phyloP scores from a whole-genome alignment of 345 rosid species.

The Erucastrum elatum region DNA sequence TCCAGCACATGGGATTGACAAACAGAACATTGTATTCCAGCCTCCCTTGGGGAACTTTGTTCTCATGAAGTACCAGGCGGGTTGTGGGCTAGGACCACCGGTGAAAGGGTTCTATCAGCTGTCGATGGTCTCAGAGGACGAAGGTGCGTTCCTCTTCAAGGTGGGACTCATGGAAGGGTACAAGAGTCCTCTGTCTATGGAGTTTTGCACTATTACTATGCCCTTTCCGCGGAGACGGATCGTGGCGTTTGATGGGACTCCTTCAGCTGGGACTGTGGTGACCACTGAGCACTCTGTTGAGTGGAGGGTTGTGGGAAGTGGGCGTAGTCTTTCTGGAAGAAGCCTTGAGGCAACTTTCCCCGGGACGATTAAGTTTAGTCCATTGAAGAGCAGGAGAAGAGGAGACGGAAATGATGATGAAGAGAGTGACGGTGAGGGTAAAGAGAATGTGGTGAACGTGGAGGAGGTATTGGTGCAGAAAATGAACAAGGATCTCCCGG shows the following conservation, averaged over 20 bases:
- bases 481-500: slow-evolving; percentile 82
- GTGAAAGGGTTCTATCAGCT: slow-evolving; percentile 89
- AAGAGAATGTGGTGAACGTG: slow-evolving; percentile 61
- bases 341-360: slow-evolving; percentile 85
- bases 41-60: slow-evolving; percentile 85
- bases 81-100: slow-evolving; percentile 77
- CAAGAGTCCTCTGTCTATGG: slow-evolving; percentile 80
- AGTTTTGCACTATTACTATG: slow-evolving; percentile 85
- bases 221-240: slow-evolving; percentile 88
- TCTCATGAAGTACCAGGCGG: slow-evolving; percentile 80
- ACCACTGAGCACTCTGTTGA: slow-evolving; percentile 81
- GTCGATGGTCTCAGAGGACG: slow-evolving; percentile 96
- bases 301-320: slow-evolving; percentile 78
- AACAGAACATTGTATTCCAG: slow-evolving; percentile 82
- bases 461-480: slow-evolving; percentile 83
- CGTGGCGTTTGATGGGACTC: slow-evolving; percentile 78
- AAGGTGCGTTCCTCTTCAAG: slow-evolving; percentile 93
- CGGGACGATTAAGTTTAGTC: slow-evolving; percentile 88
- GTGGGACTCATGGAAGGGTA: slow-evolving; percentile 84
- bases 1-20: slow-evolving; percentile 77
- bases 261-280: slow-evolving; percentile 79
- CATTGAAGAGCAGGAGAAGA: slow-evolving; percentile 59
- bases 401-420: slow-evolving; percentile 61
- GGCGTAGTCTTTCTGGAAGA: slow-evolving; percentile 77
- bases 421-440: slow-evolving; percentile 67